Evolutionary conservation across 768 basidiomycete genomes (phyloP), one percentile per base, ranked within the genome.

Genomic region (Boletellus emodensis): DNA sequence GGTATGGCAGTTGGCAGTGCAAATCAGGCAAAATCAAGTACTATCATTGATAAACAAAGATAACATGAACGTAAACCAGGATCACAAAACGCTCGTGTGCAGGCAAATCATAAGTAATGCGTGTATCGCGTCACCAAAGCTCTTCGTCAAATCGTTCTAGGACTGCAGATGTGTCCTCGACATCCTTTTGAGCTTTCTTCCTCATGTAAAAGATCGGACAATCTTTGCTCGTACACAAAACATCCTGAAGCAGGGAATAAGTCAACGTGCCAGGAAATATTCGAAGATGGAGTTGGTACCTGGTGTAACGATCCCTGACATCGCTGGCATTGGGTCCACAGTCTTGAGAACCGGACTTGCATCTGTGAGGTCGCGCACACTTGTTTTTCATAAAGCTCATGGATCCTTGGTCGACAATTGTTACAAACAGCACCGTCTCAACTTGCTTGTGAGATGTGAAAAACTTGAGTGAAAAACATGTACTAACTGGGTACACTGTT

Each of bases 191-290:
- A 9, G 94, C 86, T 63, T 97, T 97, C 74, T 97, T 97, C 38
- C 96, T 75, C 86, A 96, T 93, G 66, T 99, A 99, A 71, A 94
- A 99, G 53, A 98, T 98, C 0, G 96, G 96, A 59, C 96, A 99
- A 70, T 99, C 96, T 64, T 90, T 94, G 64, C 90, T 94, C 0
- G 91, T 89, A 64, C 95, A 99, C 26, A 99, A 74, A 9, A 98
- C 96, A 64, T 99, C 96, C 90, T 96, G 58, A 10, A 46, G 51
- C 30, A 42, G 18, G 5, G 15, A 22, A 44, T 44, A 33, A 33
- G 49, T 48, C 32, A 43, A 38, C 36, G 14, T 22, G 14, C 13
- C 14, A 13, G 13, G 15, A 12, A 5, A 2, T 24, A 30, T 30
- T 43, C 18, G 13, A 34, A 26, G 6, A 41, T 4, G 39, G 14